Evolutionary conservation across 208 protist species (phyloP).

Genomic region (Acanthamoeba triangularis): DNA sequence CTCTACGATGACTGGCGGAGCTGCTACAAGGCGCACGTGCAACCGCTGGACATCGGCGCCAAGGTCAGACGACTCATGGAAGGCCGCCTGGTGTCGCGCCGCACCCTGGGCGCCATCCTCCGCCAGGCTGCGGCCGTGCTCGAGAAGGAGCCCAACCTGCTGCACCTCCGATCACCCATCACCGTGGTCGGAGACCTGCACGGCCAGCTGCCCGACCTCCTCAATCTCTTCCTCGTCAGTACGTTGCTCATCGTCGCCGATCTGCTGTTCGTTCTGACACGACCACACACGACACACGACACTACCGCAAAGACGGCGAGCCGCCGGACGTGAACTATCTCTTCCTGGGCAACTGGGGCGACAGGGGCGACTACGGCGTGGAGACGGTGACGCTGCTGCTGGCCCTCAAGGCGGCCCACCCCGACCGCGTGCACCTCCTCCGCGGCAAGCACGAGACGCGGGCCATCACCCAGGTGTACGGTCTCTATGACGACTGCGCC

Average conservation of each 20-base stretch:
- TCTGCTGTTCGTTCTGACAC: not conserved
- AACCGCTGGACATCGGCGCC: not conserved
- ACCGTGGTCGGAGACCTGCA: constrained; percentile 99
- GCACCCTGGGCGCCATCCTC: not conserved
- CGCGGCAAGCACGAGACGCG: constrained; percentile 96
- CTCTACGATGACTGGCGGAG: not conserved
- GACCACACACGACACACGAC: not conserved
- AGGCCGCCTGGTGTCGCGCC: not conserved
- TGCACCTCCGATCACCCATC: constrained; percentile 96
- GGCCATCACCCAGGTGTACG: constrained; percentile 95
- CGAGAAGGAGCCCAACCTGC: constrained; percentile 95
- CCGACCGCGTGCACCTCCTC: constrained; percentile 94
- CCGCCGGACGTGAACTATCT: constrained; percentile 96
- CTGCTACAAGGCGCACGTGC: not conserved
- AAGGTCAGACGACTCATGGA: constrained; percentile 12
- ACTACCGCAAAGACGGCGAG: not conserved
- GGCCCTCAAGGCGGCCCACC: constrained; percentile 94
- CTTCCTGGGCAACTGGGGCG: constrained; percentile 96
- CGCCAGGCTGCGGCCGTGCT: constrained; percentile 90
- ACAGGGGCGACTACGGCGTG: constrained; percentile 94
- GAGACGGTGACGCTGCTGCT: constrained; percentile 94
- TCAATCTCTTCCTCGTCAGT: constrained; percentile 98
- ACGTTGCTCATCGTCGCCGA: constrained; percentile 37
- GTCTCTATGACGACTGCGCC: constrained; percentile 95
- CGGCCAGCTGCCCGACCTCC: constrained; percentile 99